Evolutionary conservation across 2,329 filamentous ascomycete genomes (phyloP).

Genomic region (Scedosporium boydii): DNA sequence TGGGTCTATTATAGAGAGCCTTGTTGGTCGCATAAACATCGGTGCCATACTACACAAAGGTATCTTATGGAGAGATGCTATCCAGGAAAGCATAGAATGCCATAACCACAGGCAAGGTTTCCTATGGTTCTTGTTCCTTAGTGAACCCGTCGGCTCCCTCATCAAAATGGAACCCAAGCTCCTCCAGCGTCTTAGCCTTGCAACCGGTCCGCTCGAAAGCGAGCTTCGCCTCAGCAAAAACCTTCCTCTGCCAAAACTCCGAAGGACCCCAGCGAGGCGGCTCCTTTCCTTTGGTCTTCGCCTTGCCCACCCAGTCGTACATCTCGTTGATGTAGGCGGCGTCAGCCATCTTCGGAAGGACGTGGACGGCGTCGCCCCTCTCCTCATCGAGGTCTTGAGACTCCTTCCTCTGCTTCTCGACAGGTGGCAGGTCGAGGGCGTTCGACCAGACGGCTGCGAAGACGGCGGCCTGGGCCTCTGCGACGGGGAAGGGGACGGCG

Average conservation of each 20-base stretch:
- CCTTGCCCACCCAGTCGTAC: conserved; percentile 48
- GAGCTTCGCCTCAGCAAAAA: conserved; percentile 60
- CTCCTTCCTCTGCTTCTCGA: conserved; percentile 59
- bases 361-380: conserved; percentile 33
- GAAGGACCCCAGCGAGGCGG: conserved; percentile 64
- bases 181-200: conserved; percentile 53
- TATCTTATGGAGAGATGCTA: too few species aligned
- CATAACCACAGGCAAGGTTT: neutral
- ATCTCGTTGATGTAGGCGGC: conserved; percentile 61
- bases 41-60: too few species aligned
- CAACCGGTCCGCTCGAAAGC: conserved; percentile 60
- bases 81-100: too few species aligned
- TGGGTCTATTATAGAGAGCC: too few species aligned
- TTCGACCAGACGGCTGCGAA: conserved; percentile 72
- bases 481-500: conserved; percentile 78
- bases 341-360: conserved; percentile 48
- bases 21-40: too few species aligned
- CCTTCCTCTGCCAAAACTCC: conserved; percentile 61
- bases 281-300: conserved; percentile 48
- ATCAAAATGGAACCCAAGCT: conserved; percentile 54
- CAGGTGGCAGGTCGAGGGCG: conserved; percentile 52
- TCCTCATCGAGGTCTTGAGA: conserved; percentile 48
- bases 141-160: neutral
- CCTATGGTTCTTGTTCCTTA: conserved; percentile 1
- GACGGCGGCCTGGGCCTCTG: conserved; percentile 70